Conservation (phyloP, 1,284 basidiomycete genomes). For the Kwoniella shivajii region DNA sequence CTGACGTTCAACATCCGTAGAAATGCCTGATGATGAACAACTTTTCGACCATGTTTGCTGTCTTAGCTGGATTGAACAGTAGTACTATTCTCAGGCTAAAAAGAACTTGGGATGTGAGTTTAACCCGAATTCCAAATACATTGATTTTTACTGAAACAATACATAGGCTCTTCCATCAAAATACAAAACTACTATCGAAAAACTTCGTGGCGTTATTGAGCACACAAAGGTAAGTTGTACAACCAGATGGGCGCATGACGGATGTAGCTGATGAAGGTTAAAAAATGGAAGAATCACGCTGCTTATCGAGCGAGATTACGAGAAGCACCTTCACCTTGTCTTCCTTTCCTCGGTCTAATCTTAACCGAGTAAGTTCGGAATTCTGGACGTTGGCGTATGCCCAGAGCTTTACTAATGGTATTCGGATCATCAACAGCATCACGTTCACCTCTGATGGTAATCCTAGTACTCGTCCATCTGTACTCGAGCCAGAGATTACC, state of each 20-base stretch:
- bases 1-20: slow-evolving; percentile 56
- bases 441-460: slow-evolving; percentile 97
- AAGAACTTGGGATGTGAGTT: slow-evolving; percentile 84
- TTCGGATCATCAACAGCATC: slow-evolving; percentile 55
- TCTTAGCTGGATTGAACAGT: slow-evolving; percentile 92
- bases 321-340: slow-evolving; percentile 79
- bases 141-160: slow-evolving; percentile 18
- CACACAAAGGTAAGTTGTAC: slow-evolving; percentile 62
- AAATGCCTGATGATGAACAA: slow-evolving; percentile 88
- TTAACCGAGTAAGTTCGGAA: slow-evolving; percentile 56
- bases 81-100: slow-evolving; percentile 90
- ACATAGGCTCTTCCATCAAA: slow-evolving; percentile 79
- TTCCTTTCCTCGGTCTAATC: slow-evolving; percentile 80
- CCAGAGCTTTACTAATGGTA: background rate
- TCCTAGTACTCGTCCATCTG: slow-evolving; percentile 79
- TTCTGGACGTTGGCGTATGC: background rate
- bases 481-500: slow-evolving; percentile 71
- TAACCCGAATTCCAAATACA: no score
- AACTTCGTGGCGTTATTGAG: slow-evolving; percentile 81
- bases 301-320: slow-evolving; percentile 83
- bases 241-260: no score
- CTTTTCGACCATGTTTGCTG: slow-evolving; percentile 93
- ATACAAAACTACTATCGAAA: slow-evolving; percentile 75
- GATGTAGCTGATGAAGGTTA: background rate
- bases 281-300: slow-evolving; percentile 49